Evolutionary conservation across 2,329 filamentous ascomycete genomes (phyloP).

Genomic region (Ambrosiella cleistominuta): DNA sequence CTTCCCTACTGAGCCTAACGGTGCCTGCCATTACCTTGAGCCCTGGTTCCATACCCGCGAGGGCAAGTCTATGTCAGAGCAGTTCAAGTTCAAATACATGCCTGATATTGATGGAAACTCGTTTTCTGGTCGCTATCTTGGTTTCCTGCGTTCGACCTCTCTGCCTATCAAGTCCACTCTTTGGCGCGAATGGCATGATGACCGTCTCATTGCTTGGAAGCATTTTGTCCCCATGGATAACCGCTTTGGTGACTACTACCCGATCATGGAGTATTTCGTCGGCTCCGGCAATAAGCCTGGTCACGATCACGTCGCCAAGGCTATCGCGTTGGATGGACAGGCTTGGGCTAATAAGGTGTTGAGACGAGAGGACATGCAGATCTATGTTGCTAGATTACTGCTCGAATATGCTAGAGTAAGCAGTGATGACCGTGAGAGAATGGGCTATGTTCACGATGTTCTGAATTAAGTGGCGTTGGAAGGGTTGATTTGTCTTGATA

Average conservation of each 20-base stretch:
- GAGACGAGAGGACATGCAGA: conserved; percentile 53
- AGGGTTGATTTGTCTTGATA: not conserved
- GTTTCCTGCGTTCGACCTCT: conserved; percentile 50
- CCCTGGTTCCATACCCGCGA: conserved; percentile 59
- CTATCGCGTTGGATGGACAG: conserved; percentile 48
- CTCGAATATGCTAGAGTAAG: conserved; percentile 43
- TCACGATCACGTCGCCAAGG: conserved; percentile 32
- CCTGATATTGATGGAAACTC: conserved; percentile 63
- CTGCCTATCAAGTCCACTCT: conserved; percentile 63
- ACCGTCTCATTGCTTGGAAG: conserved; percentile 54
- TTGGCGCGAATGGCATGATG: conserved; percentile 68
- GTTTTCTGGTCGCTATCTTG: conserved; percentile 50
- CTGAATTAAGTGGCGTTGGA: conserved; percentile 15
- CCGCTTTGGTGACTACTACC: conserved; percentile 53
- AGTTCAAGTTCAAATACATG: conserved; percentile 49
- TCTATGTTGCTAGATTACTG: conserved; percentile 49
- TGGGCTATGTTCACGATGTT: conserved; percentile 38
- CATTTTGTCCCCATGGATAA: conserved; percentile 71
- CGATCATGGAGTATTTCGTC: conserved; percentile 57
- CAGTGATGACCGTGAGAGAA: conserved; percentile 31
- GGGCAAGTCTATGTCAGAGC: conserved; percentile 26
- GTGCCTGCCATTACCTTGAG: conserved; percentile 61
- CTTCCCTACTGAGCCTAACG: conserved; percentile 24
- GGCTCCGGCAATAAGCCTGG: conserved; percentile 21
- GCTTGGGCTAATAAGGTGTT: conserved; percentile 52